A percentile compares a stretch with the other conserved stretches of the same genome.
Conservation (phyloP, 192 early-diverging fungal genomes). For the Backusella circina region DNA sequence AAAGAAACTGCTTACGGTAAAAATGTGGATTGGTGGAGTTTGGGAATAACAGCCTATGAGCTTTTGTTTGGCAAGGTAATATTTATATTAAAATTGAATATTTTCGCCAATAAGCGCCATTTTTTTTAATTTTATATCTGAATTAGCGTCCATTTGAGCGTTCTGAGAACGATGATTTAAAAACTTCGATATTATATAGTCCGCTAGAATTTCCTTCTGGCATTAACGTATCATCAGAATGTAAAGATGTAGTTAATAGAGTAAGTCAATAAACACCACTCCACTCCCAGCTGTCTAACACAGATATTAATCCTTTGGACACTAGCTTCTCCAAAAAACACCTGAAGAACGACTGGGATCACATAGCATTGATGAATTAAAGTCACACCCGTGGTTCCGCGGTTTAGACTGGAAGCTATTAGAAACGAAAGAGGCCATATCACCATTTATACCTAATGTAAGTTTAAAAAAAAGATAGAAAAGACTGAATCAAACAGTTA, state of each 20-base stretch:
- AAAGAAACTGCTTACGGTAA: slow-evolving; percentile 47
- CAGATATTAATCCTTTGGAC: neutral
- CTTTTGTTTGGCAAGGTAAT: slow-evolving; percentile 70
- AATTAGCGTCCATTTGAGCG: slow-evolving; percentile 77
- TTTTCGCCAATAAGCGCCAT: slow-evolving; percentile 34
- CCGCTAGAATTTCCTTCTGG: slow-evolving; percentile 53
- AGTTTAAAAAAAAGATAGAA: neutral
- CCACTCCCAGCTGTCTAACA: slow-evolving; percentile 26
- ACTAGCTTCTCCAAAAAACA: neutral
- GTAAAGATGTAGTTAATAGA: slow-evolving; percentile 49
- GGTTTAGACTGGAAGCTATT: slow-evolving; percentile 16
- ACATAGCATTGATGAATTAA: neutral
- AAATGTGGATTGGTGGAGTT: slow-evolving; percentile 71
- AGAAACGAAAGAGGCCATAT: slow-evolving; percentile 7
- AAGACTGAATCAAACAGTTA: neutral
- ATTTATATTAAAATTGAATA: neutral
- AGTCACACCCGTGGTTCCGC: slow-evolving; percentile 14
- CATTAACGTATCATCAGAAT: slow-evolving; percentile 39
- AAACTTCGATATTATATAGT: slow-evolving; percentile 64
- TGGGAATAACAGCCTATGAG: slow-evolving; percentile 78
- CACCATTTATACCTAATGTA: slow-evolving; percentile 23
- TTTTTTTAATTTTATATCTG: neutral
- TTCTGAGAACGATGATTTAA: slow-evolving; percentile 74
- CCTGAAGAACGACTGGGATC: neutral
- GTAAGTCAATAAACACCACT: slow-evolving; percentile 22